Percentiles rank a stretch among this genome's conserved stretches.
Evolutionary conservation across 257 asterid genomes (phyloP).

Genomic region (Solanum virginianum): DNA sequence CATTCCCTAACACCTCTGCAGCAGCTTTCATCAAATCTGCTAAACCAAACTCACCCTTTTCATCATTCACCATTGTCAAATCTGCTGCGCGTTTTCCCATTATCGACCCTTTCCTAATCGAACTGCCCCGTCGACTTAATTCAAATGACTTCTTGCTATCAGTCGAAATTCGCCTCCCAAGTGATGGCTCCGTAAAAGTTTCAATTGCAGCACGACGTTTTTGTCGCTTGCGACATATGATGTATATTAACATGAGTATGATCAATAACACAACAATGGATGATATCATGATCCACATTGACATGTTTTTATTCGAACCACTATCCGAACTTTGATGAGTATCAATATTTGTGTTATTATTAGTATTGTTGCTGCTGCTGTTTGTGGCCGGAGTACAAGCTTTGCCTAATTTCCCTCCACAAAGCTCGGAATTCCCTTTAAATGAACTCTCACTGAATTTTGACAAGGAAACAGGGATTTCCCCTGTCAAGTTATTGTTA

Average conservation of each 20-base stretch:
- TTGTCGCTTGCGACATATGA: conserved; percentile 1
- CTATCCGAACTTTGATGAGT: not conserved
- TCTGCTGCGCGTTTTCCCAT: conserved; percentile 23
- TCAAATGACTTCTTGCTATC: not conserved
- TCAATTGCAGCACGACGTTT: not conserved
- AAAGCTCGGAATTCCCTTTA: conserved; percentile 45
- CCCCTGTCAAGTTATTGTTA: conserved; percentile 45
- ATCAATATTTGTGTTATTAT: not conserved
- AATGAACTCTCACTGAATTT: conserved; percentile 27
- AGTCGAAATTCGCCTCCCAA: not conserved
- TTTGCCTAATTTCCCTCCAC: conserved; percentile 26
- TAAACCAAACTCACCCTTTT: conserved; percentile 56
- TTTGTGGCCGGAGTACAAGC: conserved; percentile 8
- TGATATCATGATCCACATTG: not conserved
- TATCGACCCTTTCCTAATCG: not conserved
- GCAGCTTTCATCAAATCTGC: conserved; percentile 71
- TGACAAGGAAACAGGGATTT: conserved; percentile 35
- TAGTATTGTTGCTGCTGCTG: not conserved
- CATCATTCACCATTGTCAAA: conserved; percentile 41
- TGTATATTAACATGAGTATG: conserved; percentile 1
- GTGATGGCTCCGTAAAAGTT: not conserved
- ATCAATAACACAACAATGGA: not conserved
- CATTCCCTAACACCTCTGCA: conserved; percentile 67
- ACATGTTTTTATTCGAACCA: not conserved
- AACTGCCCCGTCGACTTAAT: not conserved